A percentile compares a stretch with the other conserved stretches of the same genome.
These are phyloP conservation scores for Entomortierella chlamydospora DNA, from an alignment of 192 early-diverging fungal species.

Conservation along the genomic window DNA sequence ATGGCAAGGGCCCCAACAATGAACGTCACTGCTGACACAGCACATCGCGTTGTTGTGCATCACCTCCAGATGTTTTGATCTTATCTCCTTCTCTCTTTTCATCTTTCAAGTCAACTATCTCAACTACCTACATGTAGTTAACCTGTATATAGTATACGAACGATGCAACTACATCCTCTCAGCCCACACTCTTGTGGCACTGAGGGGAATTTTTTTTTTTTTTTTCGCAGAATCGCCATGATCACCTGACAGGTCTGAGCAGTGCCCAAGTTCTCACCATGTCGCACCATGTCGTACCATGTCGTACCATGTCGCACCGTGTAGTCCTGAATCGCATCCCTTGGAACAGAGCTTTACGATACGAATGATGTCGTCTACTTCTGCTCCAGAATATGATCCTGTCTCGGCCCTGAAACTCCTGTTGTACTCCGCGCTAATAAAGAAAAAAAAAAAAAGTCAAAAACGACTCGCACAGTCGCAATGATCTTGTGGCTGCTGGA, in stretches of 20 bases:
- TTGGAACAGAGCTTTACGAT: not conserved
- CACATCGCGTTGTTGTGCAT: too few species aligned
- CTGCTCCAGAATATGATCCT: not conserved
- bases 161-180: too few species aligned
- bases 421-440: not conserved
- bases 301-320: not conserved
- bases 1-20: slow-evolving; percentile 6
- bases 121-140: too few species aligned
- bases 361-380: not conserved
- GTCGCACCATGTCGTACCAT: too few species aligned
- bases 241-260: too few species aligned
- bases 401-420: not conserved
- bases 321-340: not conserved
- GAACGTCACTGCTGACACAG: not conserved
- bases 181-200: too few species aligned
- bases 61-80: not conserved
- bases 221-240: too few species aligned
- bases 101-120: too few species aligned
- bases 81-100: not conserved
- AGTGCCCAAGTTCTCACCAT: too few species aligned
- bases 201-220: too few species aligned
- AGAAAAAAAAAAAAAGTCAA: not conserved
- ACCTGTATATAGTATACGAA: too few species aligned
- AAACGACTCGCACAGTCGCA: too few species aligned
- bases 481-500: not conserved